phyloP scores from a whole-genome alignment of 1,284 basidiomycete genomes.

The Cryptococcus amylolentus region DNA sequence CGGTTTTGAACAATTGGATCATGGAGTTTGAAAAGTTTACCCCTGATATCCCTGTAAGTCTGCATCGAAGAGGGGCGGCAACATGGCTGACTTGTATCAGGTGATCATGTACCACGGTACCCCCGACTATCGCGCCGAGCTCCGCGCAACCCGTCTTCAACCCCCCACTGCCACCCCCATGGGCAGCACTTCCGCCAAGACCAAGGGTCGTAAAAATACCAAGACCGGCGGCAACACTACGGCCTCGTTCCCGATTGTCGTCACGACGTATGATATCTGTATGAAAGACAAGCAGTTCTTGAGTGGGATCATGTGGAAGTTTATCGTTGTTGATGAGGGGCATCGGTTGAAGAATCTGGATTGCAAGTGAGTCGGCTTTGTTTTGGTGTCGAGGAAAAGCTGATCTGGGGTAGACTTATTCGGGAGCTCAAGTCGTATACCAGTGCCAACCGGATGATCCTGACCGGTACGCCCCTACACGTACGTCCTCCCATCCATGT shows the following conservation, averaged over 20 bases:
- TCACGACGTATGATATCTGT: conserved; percentile 92
- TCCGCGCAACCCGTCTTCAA: conserved; percentile 58
- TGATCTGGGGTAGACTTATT: conserved; percentile 57
- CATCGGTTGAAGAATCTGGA: conserved; percentile 91
- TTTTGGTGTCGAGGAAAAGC: not conserved
- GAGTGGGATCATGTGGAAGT: conserved; percentile 74
- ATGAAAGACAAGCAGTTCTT: conserved; percentile 74
- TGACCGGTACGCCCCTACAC: conserved; percentile 91
- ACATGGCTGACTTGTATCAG: conserved; percentile 15
- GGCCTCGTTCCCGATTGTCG: conserved; percentile 51
- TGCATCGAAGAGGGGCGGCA: not conserved
- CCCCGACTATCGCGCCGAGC: conserved; percentile 68
- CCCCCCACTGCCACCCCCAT: conserved; percentile 27
- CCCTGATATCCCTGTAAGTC: conserved; percentile 57
- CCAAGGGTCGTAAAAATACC: conserved; percentile 25
- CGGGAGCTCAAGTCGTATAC: conserved; percentile 84
- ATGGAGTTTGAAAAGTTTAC: conserved; percentile 83
- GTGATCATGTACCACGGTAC: conserved; percentile 86
- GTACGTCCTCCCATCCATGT: conserved; percentile 53
- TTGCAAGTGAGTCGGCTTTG: conserved; percentile 56
- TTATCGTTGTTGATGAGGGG: conserved; percentile 93
- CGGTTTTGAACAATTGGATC: conserved; percentile 88
- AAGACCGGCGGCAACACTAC: conserved; percentile 27
- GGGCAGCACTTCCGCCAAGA: conserved; percentile 21
- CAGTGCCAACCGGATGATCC: conserved; percentile 80